Evolutionary conservation across 2,329 filamentous ascomycete species (phyloP), one percentile per base, ranked within the genome.

Genomic region (Aspergillus sp.): DNA sequence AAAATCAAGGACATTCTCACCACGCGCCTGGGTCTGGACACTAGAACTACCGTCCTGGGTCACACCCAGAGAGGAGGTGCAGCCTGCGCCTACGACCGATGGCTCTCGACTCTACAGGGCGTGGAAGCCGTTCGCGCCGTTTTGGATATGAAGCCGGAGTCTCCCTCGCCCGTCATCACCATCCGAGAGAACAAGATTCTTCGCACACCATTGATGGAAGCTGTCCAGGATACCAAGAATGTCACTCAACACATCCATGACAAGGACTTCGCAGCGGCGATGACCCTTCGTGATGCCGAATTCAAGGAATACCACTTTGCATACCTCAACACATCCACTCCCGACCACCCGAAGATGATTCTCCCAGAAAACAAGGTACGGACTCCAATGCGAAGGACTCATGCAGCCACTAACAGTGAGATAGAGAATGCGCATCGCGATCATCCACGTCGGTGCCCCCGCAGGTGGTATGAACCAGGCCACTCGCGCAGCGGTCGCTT

Each of bases 381-480:
- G 67, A 8, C 29, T 33, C 29, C 29, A 13, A 13, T 26, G 29
- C 13, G 3, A 26, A 12, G 4, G 12, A 34, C 39, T 26, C 10
- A 4, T 6, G 27, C 40, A 33, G 29, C 48, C 42, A 37, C 62
- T 74, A 46, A 74, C 54, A 6, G 33, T 19, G 19, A 32, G 32
- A 11, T 51, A 90, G 86, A 82, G 85, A 54, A 90, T 97, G 88
- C 84, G 83, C 53, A 88, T 98, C 59, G 93, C 89, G 39, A 95
- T 98, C 61, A 88, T 98, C 68, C 94, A 97, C 59, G 90, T 97
- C 26, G 93, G 93, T 59, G 93, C 93, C 9, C 93, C 93, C 6
- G 93, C 93, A 28, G 93, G 93, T 67, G 93, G 93, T 58, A 97
- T 98, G 88, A 98, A 98, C 69, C 90, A 91, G 27, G 93, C 93